Base-by-base conservation (phyloP, 2,329 filamentous ascomycete species). In the Bipolaris gigantea region DNA sequence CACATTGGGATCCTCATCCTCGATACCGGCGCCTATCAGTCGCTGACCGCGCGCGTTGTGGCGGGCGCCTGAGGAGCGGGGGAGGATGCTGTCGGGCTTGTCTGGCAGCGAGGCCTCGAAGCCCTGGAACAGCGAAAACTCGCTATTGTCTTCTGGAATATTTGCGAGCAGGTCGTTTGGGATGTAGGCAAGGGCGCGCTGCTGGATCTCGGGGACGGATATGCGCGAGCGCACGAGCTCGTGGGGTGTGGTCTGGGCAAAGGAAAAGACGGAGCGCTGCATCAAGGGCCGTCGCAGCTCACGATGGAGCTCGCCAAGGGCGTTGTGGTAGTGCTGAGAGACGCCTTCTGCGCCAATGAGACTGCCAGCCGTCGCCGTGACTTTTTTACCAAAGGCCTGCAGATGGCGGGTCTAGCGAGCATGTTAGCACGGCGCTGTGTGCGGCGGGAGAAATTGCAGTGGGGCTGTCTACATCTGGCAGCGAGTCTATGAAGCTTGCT, bases 71-170 rank as follows among this genome's bases (percentile, higher is more conserved):
- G 63, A 84, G 72, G 87, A 62, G 9, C 36, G 39, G 83, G 84
- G 27, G 27, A 30, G 27, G 27, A 30, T 59, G 88, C 84, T 48
- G 70, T 74, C 50, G 78, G 64, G 79, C 43, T 81, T 77, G 52
- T 94, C 89, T 2, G 92, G 92, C 58, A 96, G 81, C 60, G 87
- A 92, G 43, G 93, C 94, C 77, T 96, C 88, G 75, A 99, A 99
- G 62, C 94, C 94, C 75, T 99, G 90, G 74, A 99, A 97, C 40
- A 99, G 81, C 36, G 92, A 97, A 77, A 96, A 99, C 15, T 86
- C 81, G 75, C 90, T 95, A 19, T 88, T 86, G 71, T 88, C 84
- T 56, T 96, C 91, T 63, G 94, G 94, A 46, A 97, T 93, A 72
- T 96, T 92, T 62, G 81, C 80, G 42, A 99, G 84, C 63, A 99